Evolutionary conservation across 164 flowering plant genomes (phyloP).

Genomic region (Stephania japonica): DNA sequence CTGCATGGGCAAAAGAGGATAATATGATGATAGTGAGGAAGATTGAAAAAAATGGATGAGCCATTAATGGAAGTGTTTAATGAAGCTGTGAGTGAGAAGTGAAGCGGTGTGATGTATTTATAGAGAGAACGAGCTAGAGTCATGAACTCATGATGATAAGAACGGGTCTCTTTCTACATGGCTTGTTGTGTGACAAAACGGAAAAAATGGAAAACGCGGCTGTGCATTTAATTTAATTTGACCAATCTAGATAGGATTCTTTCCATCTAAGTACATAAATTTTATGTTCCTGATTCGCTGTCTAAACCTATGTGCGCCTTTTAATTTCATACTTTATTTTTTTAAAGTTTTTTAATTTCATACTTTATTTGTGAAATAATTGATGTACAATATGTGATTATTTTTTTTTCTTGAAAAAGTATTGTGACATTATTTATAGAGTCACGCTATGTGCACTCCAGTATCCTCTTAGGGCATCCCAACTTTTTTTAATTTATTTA

Average conservation of each 20-base stretch:
- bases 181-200: no score
- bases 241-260: background rate
- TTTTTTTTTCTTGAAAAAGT: no score
- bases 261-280: no score
- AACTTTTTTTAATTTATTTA: no score
- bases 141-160: no score
- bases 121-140: no score
- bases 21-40: slow-evolving; percentile 18
- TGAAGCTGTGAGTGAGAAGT: background rate
- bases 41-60: background rate
- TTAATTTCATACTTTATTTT: background rate
- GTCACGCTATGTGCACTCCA: no score
- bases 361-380: no score
- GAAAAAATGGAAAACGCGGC: background rate
- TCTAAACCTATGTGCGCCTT: background rate
- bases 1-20: slow-evolving; percentile 18
- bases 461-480: no score
- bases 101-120: background rate
- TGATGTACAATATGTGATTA: no score
- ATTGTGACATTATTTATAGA: no score
- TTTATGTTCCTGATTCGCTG: background rate
- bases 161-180: no score
- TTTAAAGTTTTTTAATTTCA: background rate
- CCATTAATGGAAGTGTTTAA: background rate
- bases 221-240: background rate